Percentiles rank a stretch among this genome's conserved stretches.
Conservation (phyloP, 129 eudicot species). For the Tagetes patula region DNA sequence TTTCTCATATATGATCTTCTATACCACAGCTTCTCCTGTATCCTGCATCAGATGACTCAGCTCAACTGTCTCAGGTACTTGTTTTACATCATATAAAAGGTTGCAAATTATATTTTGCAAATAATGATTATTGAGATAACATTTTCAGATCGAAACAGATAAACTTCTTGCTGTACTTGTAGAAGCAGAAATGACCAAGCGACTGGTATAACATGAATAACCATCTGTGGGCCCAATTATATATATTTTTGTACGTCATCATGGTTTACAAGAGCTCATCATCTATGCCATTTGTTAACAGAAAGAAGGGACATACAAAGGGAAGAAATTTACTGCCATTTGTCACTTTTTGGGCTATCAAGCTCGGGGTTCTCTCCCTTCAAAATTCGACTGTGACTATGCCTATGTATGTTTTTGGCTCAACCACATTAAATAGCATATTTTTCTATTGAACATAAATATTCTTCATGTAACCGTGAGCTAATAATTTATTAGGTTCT, state of each 20-base stretch:
- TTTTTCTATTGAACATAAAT: background rate
- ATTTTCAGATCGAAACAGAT: constrained; percentile 88
- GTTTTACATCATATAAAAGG: constrained; percentile 10
- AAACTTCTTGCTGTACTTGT: constrained; percentile 97
- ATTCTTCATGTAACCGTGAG: constrained; percentile 2
- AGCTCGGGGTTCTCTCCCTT: constrained; percentile 95
- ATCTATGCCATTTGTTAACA: constrained; percentile 37
- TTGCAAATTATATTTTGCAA: constrained; percentile 11
- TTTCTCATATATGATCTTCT: constrained; percentile 26
- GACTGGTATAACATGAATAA: constrained; percentile 51
- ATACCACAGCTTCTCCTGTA: constrained; percentile 75
- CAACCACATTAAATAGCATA: background rate
- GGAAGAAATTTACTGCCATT: constrained; percentile 94
- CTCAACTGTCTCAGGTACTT: constrained; percentile 91
- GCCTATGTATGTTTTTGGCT: constrained; percentile 63
- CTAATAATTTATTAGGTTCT: constrained; percentile 60
- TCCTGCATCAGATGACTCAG: constrained; percentile 98
- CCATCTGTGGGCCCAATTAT: background rate
- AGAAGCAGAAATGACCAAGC: constrained; percentile 90
- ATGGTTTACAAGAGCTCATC: background rate
- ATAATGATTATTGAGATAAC: constrained; percentile 7
- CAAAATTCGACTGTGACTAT: constrained; percentile 93
- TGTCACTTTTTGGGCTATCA: constrained; percentile 99
- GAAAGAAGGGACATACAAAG: constrained; percentile 98
- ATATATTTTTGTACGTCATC: constrained; percentile 1